Percentiles rank a stretch among this genome's conserved stretches.
Evolutionary conservation across 1,139 yeast genomes (phyloP).

Genomic region (Pneumocystis sp.): DNA sequence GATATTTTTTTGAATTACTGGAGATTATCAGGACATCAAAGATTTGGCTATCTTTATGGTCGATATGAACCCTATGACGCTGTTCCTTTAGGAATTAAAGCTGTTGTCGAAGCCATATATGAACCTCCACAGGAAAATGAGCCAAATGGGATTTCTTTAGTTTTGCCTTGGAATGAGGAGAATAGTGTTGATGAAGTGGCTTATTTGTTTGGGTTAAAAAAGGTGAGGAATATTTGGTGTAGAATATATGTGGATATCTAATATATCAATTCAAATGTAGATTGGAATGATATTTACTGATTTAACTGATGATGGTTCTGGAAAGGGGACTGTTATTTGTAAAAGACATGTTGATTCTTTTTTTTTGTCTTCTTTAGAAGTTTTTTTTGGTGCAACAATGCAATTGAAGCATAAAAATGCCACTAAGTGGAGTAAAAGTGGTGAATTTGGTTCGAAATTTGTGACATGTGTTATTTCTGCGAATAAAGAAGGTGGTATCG

Average conservation of each 20-base stretch:
- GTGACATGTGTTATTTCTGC: slow-evolving; percentile 90
- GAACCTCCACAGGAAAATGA: slow-evolving; percentile 87
- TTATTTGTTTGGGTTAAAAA: slow-evolving; percentile 43
- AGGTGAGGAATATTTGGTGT: slow-evolving; percentile 16
- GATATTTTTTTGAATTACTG: slow-evolving; percentile 78
- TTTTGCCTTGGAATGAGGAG: slow-evolving; percentile 46
- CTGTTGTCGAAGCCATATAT: slow-evolving; percentile 81
- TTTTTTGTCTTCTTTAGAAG: slow-evolving; percentile 73
- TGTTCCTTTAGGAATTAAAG: slow-evolving; percentile 86
- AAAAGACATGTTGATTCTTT: slow-evolving; percentile 87
- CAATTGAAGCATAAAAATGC: slow-evolving; percentile 55
- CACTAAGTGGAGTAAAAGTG: slow-evolving; percentile 51
- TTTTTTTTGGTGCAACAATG: slow-evolving; percentile 67
- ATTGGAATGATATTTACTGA: slow-evolving; percentile 87
- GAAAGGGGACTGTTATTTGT: slow-evolving; percentile 78
- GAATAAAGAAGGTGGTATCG: slow-evolving; percentile 72
- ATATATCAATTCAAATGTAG: background rate
- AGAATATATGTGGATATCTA: background rate
- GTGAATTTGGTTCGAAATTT: slow-evolving; percentile 68
- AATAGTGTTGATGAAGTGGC: slow-evolving; percentile 43
- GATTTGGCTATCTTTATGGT: slow-evolving; percentile 78
- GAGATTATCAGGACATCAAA: slow-evolving; percentile 77
- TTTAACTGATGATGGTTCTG: slow-evolving; percentile 69
- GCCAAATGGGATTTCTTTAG: slow-evolving; percentile 65
- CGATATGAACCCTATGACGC: slow-evolving; percentile 59